Conservation (phyloP, 2,329 filamentous ascomycete species). For the Lasiodiplodia hormozganensis region DNA sequence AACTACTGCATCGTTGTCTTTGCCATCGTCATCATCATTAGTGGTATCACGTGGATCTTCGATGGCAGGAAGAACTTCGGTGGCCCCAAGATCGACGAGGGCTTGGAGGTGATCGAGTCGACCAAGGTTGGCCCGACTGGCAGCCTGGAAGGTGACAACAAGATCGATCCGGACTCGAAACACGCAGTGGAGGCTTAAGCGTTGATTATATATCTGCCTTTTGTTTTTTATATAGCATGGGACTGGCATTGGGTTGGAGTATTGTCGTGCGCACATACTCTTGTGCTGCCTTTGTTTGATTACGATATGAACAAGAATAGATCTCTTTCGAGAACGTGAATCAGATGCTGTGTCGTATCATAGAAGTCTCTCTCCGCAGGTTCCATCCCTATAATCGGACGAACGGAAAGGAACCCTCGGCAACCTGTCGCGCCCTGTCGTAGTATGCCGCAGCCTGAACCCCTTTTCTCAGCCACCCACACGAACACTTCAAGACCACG, state of each 20-base stretch:
- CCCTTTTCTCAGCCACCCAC: too few species aligned
- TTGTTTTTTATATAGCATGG: constrained; percentile 2
- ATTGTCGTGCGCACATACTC: neutral
- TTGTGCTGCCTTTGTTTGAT: neutral
- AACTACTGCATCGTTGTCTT: constrained; percentile 67
- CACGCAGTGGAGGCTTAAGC: neutral
- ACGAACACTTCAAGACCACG: too few species aligned
- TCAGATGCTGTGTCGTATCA: neutral
- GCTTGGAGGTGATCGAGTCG: constrained; percentile 51
- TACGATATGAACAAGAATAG: neutral
- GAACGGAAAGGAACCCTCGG: too few species aligned
- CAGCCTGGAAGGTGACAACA: neutral
- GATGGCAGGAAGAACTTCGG: constrained; percentile 68
- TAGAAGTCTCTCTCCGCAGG: too few species aligned
- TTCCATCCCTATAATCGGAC: too few species aligned
- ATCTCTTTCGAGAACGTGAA: neutral
- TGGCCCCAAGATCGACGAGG: constrained; percentile 52
- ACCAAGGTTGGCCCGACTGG: constrained; percentile 32
- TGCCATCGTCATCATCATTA: constrained; percentile 64
- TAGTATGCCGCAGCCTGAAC: too few species aligned
- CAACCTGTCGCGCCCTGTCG: too few species aligned
- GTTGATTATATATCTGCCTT: neutral
- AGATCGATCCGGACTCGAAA: constrained; percentile 7
- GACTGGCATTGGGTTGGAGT: neutral
- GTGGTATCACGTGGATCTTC: constrained; percentile 64